A percentile compares a stretch with the other conserved stretches of the same genome.
These are phyloP conservation scores for Trametes sp. DNA, from an alignment of 1,284 basidiomycete species.

Conservation along the genomic window DNA sequence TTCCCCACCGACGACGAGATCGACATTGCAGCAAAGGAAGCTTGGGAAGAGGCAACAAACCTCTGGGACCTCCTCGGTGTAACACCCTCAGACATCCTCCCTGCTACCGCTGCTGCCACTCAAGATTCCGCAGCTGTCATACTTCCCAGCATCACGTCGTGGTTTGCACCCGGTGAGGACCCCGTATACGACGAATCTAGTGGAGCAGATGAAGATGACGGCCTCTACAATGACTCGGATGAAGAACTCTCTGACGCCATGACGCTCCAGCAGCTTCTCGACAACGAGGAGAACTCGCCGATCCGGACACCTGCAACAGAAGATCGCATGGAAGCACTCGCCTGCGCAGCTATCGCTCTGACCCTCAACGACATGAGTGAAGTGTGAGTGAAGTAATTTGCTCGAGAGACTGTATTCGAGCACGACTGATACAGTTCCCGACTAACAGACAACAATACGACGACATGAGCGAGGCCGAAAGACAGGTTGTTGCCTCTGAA, in stretches of 20 bases:
- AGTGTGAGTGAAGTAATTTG: conserved; percentile 4
- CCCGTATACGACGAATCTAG: background rate
- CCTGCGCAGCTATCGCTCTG: conserved; percentile 13
- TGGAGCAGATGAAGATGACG: background rate
- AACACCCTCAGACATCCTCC: conserved; percentile 10
- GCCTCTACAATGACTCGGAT: background rate
- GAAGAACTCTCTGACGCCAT: background rate
- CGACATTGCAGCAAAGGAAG: conserved; percentile 2
- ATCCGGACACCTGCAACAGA: background rate
- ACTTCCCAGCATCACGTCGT: conserved; percentile 7
- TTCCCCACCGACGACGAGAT: conserved; percentile 25
- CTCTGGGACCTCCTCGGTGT: conserved; percentile 22
- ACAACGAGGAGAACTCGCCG: background rate
- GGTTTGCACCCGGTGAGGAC: background rate
- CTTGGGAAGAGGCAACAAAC: conserved; percentile 23
- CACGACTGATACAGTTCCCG: background rate
- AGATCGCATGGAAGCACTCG: conserved; percentile 4
- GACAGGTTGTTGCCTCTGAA: too few species aligned
- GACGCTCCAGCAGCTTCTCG: conserved; percentile 1
- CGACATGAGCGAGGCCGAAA: background rate
- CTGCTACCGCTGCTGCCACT: background rate
- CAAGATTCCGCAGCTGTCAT: background rate
- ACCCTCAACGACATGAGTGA: conserved; percentile 3
- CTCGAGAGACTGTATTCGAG: background rate
- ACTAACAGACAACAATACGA: background rate